Evolutionary conservation across 2,329 filamentous ascomycete genomes (phyloP), one percentile per base, ranked within the genome.

Genomic region (Aspergillus fumigatus): DNA sequence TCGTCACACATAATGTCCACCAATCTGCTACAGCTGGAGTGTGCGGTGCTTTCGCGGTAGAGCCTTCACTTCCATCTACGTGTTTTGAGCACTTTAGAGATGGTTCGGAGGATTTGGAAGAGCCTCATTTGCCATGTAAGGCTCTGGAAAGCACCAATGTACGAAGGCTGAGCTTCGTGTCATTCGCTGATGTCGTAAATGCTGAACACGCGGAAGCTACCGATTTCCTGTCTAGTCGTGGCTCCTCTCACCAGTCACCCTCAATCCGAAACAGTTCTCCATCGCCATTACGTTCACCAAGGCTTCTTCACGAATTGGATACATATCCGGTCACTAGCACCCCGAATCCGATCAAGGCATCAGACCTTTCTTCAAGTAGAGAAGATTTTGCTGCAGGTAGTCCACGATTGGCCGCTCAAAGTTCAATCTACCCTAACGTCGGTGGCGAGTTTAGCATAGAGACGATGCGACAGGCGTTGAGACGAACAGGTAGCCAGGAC

Each of bases 161-260:
- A 19, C 87, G 90, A 48, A 86, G 93, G 23, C 77, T 97, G 60
- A 94, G 89, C 72, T 97, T 97, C 77, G 96, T 97, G 70, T 96
- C 92, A 7, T 97, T 97, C 74, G 92, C 93, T 59, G 93, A 97
- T 67, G 91, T 97, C 9, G 91, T 97, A 43, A 91, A 96, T 70
- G 84, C 84, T 29, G 83, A 86, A 57, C 77, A 82, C 59, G 77
- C 79, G 35, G 77, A 79, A 19, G 75, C 72, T 41, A 73, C 70
- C 23, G 73, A 73, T 51, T 59, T 62, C 53, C 70, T 75, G 40
- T 80, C 83, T 49, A 86, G 82, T 63, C 80, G 87, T 62, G 89
- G 93, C 58, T 88, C 86, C 54, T 80, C 89, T 86, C 87, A 7
- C 57, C 11, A 58, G 54, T 52, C 52, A 47, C 35, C 59, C 63